Evolutionary conservation across 2,329 filamentous ascomycete genomes (phyloP), one percentile per base, ranked within the genome.

Genomic region (Colletotrichum echinochloae): DNA sequence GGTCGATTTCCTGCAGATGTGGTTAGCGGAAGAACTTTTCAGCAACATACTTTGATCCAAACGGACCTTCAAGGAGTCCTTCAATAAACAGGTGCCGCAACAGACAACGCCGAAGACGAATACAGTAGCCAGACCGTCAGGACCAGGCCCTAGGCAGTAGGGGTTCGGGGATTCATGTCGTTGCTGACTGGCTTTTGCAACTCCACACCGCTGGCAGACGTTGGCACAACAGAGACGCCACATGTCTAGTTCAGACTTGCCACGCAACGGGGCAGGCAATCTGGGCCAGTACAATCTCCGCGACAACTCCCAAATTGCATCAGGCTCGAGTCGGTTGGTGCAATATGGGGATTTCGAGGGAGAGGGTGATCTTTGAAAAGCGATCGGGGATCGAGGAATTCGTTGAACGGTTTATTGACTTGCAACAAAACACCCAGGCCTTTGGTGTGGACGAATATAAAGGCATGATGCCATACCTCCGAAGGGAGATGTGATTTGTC

Each of bases 221-320:
- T 77, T 82, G 57, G 88, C 87, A 78, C 89, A 90, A 44, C 89
- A 84, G 60, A 96, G 82, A 76, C 87, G 88, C 88, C 93, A 94
- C 92, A 95, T 95, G 51, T 91, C 88, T 73, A 93, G 83, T 79
- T 96, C 93, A 51, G 88, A 88, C 77, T 87, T 88, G 68, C 85
- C 86, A 62, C 83, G 82, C 60, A 95, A 83, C 35, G 93, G 93
- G 66, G 86, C 85, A 56, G 93, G 93, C 83, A 94, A 89, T 74
- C 87, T 86, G 33, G 89, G 89, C 82, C 88, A 88, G 78, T 89
- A 90, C 26, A 83, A 81, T 75, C 89, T 89, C 76, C 92, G 88
- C 75, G 92, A 92, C 74, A 85, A 83, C 77, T 87, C 87, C 93
- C 93, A 95, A 75, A 95, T 89, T 57, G 82, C 81, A 77, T 94